These are phyloP conservation scores for Penicillium sp. DNA, from an alignment of 2,329 filamentous ascomycete genomes.

Conservation along the genomic window DNA sequence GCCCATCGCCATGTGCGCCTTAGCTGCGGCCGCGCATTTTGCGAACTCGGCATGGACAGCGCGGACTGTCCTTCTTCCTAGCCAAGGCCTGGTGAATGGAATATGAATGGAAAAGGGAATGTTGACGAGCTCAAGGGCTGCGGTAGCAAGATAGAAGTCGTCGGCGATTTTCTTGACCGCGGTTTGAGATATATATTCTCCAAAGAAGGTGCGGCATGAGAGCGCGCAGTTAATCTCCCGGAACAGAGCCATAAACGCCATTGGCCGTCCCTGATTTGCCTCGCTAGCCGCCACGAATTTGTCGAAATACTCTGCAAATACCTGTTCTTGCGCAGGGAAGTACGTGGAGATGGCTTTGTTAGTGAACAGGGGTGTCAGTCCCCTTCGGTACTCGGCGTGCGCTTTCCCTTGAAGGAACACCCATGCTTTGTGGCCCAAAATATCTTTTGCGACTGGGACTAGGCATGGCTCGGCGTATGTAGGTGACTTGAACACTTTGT, in stretches of 20 bases:
- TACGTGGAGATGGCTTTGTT: conserved; percentile 79
- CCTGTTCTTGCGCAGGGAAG: conserved; percentile 83
- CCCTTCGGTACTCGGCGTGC: conserved; percentile 89
- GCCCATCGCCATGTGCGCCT: conserved; percentile 77
- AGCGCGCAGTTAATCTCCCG: conserved; percentile 87
- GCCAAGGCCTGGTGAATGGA: conserved; percentile 86
- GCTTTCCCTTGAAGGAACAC: conserved; percentile 88
- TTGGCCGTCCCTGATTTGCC: conserved; percentile 63
- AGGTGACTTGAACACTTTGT: conserved; percentile 90
- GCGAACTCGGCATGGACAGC: conserved; percentile 81
- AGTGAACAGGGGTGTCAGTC: conserved; percentile 84
- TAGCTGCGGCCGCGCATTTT: conserved; percentile 82
- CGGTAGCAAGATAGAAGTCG: conserved; percentile 90
- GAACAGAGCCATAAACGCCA: conserved; percentile 81
- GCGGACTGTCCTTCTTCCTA: conserved; percentile 83
- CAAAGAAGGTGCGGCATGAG: conserved; percentile 85
- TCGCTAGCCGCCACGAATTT: conserved; percentile 71
- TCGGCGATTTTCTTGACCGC: conserved; percentile 86
- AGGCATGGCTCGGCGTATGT: conserved; percentile 84
- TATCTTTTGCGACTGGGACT: conserved; percentile 82
- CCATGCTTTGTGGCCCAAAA: conserved; percentile 83
- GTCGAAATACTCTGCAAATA: conserved; percentile 78
- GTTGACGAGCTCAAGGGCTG: conserved; percentile 88
- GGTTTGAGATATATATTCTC: conserved; percentile 83
- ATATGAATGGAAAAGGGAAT: conserved; percentile 76